These are phyloP conservation scores for Elsinoe ampelina DNA, from an alignment of 2,329 filamentous ascomycete genomes.

Conservation along the genomic window DNA sequence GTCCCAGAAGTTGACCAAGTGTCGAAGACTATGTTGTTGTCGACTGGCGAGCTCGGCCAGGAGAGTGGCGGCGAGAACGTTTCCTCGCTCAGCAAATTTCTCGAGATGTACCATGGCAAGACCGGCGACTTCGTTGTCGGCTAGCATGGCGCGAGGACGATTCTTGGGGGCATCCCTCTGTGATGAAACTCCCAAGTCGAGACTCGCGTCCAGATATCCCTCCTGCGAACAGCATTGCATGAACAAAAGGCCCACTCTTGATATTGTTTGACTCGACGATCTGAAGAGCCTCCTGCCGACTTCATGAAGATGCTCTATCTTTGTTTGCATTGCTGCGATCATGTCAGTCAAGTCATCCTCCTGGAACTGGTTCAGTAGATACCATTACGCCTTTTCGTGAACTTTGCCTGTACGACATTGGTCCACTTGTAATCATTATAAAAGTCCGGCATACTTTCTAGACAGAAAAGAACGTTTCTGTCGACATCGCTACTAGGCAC, in stretches of 20 bases:
- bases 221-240: slow-evolving; percentile 6
- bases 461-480: not conserved
- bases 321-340: not conserved
- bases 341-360: too few relatives aligned
- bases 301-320: not conserved
- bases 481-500: not conserved
- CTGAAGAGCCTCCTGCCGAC: not conserved
- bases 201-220: slow-evolving; percentile 4
- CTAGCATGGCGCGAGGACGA: not conserved
- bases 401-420: not conserved
- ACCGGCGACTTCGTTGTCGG: not conserved
- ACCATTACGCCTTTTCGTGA: not conserved
- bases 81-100: not conserved
- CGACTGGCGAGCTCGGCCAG: slow-evolving; percentile 13
- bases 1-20: slow-evolving; percentile 11
- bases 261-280: not conserved
- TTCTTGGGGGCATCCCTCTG: not conserved
- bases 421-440: not conserved
- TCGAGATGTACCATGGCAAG: not conserved
- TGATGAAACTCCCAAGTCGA: not conserved
- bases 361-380: not conserved
- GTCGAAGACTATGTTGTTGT: not conserved
- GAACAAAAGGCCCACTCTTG: not conserved
- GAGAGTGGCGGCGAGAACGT: slow-evolving; percentile 14
- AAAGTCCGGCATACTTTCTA: not conserved